A percentile compares a stretch with the other conserved stretches of the same genome.
phyloP scores from a whole-genome alignment of 164 flowering plant species.

The Vitis rupestris region DNA sequence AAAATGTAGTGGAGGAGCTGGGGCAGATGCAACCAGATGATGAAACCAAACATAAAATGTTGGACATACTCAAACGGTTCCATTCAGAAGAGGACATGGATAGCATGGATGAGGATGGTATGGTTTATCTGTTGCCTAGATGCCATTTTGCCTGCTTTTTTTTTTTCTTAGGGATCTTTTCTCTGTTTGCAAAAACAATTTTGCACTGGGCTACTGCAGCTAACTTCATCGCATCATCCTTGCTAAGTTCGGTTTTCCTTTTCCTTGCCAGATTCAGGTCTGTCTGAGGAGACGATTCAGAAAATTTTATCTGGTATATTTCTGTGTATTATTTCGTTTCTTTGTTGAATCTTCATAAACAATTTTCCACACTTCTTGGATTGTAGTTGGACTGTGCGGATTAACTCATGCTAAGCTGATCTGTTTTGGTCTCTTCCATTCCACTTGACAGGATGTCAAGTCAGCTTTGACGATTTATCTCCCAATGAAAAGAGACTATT shows the following conservation, averaged over 20 bases:
- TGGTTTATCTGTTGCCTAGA: not conserved
- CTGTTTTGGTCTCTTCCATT: not conserved
- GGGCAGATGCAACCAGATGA: constrained; percentile 64
- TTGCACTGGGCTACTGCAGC: no score
- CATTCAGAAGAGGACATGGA: constrained; percentile 68
- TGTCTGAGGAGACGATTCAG: constrained; percentile 75
- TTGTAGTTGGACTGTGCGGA: not conserved
- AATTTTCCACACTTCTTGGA: not conserved
- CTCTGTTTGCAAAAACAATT: not conserved
- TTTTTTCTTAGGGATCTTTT: not conserved
- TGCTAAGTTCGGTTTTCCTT: constrained; percentile 4
- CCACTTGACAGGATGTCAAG: constrained; percentile 44
- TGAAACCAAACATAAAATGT: constrained; percentile 71
- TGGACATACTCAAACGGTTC: constrained; percentile 72
- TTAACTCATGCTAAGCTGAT: constrained; percentile 3
- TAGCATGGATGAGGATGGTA: constrained; percentile 61
- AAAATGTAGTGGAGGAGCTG: constrained; percentile 84
- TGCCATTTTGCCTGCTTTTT: not conserved
- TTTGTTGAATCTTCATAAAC: not conserved
- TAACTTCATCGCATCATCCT: not conserved
- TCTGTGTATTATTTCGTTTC: not conserved
- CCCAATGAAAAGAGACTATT: constrained; percentile 63
- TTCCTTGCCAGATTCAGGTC: constrained; percentile 41
- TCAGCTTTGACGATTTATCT: constrained; percentile 65
- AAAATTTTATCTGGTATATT: constrained; percentile 72